Base-by-base conservation (phyloP, 2,329 filamentous ascomycete species). In the Fusarium zealandicum region DNA sequence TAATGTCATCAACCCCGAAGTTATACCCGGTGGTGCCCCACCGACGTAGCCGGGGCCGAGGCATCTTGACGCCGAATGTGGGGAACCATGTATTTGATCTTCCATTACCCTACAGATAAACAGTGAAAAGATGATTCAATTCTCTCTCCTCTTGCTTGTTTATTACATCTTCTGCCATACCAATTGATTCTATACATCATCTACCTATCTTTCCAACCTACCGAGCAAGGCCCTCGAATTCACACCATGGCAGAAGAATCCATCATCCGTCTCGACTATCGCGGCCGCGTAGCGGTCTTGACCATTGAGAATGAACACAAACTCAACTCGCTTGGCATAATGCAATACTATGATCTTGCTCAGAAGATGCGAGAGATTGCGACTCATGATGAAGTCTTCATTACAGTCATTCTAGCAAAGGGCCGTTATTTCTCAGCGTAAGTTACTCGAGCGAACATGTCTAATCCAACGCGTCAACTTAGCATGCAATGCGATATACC, bases 401-500 rank as follows among this genome's bases (percentile, higher is more conserved):
- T 96, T 66, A 98, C 93, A 3, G 80, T 98, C 10, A 70, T 98
- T 4, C 90, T 92, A 0, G 95, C 86, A 68, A 93, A 85, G 54
- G 93, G 93, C n/a, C 82, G 84, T 7, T 88, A 78, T 70, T 98
- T 98, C 78, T 97, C 92, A 9, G 93, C 93, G 90, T 96, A 82
- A 68, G 84, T 73, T 5, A n/a, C n/a, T 11, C 14, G 4, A 6
- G 20, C 25, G 17, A 27, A 25, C 49, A 39, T 31, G 28, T 11
- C 11, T 12, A 3, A 30, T 30, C 8, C 27, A 20, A 20, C 4
- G 6, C 20, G 4, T 20, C 4, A 20, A 6, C 20, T 20, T 6
- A 4, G 4, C 6, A 20, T 20, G 20, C 4, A 20, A 20, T 20
- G 20, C 20, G 20, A 20, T n/a, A 20, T 20, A 20, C 20, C 6